These are phyloP conservation scores for Huiozyma sinensis DNA, from an alignment of 805 yeast genomes.

Conservation along the genomic window DNA sequence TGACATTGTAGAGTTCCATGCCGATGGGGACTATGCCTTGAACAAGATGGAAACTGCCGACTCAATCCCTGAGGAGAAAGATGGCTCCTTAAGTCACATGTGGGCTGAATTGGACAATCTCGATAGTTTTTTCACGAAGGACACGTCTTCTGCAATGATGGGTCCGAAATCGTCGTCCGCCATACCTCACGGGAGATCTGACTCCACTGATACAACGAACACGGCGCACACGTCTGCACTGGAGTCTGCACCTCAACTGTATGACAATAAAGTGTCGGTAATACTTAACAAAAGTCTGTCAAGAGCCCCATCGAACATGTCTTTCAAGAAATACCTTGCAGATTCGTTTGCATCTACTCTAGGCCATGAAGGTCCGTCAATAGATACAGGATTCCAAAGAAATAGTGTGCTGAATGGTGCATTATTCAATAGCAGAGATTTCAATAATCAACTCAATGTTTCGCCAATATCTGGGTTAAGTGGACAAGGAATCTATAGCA, in stretches of 20 bases:
- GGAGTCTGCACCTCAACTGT: slow-evolving; percentile 67
- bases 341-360: slow-evolving; percentile 43
- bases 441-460: not conserved
- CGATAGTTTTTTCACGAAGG: slow-evolving; percentile 79
- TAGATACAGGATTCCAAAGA: not conserved
- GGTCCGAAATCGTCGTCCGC: slow-evolving; percentile 5
- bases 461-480: slow-evolving; percentile 3
- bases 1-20: slow-evolving; percentile 24
- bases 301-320: slow-evolving; percentile 61
- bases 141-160: slow-evolving; percentile 11
- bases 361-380: slow-evolving; percentile 1
- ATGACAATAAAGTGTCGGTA: slow-evolving; percentile 70
- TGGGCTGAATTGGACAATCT: slow-evolving; percentile 86
- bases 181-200: slow-evolving; percentile 29
- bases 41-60: slow-evolving; percentile 22
- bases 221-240: slow-evolving; percentile 39
- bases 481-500: not conserved
- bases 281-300: slow-evolving; percentile 64
- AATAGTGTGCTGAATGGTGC: not conserved
- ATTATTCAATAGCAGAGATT: not conserved
- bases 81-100: slow-evolving; percentile 76
- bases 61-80: slow-evolving; percentile 44
- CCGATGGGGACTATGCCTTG: slow-evolving; percentile 24
- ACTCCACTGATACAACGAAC: slow-evolving; percentile 54
- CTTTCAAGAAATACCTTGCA: slow-evolving; percentile 66